These are phyloP conservation scores for Ophiostoma tasmaniense DNA, from an alignment of 2,329 filamentous ascomycete genomes.

Conservation along the genomic window DNA sequence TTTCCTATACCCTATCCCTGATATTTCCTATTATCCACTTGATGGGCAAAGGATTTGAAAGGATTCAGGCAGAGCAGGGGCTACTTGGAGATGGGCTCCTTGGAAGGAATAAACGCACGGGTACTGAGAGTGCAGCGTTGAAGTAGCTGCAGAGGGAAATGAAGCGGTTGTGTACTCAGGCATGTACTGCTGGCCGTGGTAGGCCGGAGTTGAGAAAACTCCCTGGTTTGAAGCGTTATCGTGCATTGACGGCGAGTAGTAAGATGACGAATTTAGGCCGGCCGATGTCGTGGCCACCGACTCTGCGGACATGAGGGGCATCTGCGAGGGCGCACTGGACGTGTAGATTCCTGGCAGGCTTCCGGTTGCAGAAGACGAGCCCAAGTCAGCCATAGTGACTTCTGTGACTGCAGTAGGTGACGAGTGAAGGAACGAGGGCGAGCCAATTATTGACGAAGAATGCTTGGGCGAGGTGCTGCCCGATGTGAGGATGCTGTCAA, in stretches of 20 bases:
- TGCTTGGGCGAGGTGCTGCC: not conserved
- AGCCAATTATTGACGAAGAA: constrained; percentile 5
- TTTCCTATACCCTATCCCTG: not conserved
- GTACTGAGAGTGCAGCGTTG: constrained; percentile 27
- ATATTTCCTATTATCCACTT: not conserved
- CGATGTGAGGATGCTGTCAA: not conserved
- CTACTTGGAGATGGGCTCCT: not conserved
- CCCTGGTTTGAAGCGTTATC: constrained; percentile 24
- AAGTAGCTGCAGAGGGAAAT: constrained; percentile 23
- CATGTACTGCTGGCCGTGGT: constrained; percentile 29
- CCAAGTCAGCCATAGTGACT: constrained; percentile 35
- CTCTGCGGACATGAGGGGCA: constrained; percentile 42
- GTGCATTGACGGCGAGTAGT: constrained; percentile 20
- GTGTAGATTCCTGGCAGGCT: constrained; percentile 41
- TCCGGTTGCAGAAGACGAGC: constrained; percentile 29
- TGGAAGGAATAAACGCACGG: constrained; percentile 23
- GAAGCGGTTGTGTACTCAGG: constrained; percentile 24
- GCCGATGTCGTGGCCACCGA: constrained; percentile 31
- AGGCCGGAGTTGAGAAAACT: constrained; percentile 27
- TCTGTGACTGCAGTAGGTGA: constrained; percentile 22
- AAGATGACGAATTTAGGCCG: constrained; percentile 38
- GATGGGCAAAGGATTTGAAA: not conserved
- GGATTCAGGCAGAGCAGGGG: not conserved
- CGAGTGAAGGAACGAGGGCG: constrained; percentile 3
- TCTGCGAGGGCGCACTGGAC: constrained; percentile 37